Conservation (phyloP, 441 rosid genomes). For the Gossypium gossypioides region DNA sequence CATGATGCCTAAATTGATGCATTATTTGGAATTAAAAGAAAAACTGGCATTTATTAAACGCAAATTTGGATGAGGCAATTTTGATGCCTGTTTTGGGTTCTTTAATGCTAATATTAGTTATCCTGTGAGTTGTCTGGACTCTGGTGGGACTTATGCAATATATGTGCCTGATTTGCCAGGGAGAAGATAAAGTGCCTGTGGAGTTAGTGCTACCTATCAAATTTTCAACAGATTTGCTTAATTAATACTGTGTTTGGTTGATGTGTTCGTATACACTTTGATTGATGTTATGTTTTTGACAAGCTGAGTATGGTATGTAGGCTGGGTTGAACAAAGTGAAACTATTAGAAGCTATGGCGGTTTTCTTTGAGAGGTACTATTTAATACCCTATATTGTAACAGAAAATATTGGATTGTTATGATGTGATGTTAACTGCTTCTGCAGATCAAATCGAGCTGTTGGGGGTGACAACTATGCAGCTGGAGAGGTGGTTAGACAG, state of each 20-base stretch:
- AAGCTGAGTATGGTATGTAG: slow-evolving; percentile 33
- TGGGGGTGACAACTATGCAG: slow-evolving; percentile 47
- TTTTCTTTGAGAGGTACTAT: slow-evolving; percentile 78
- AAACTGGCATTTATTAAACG: neutral
- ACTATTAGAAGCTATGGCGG: slow-evolving; percentile 76
- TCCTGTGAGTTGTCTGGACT: neutral
- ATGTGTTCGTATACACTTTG: neutral
- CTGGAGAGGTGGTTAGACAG: slow-evolving; percentile 59
- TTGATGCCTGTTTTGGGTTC: slow-evolving; percentile 1
- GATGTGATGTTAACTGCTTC: slow-evolving; percentile 13
- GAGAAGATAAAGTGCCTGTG: neutral
- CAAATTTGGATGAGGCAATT: neutral
- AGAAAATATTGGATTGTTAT: slow-evolving; percentile 1
- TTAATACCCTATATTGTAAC: slow-evolving; percentile 2
- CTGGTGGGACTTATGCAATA: neutral
- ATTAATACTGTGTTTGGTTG: neutral
- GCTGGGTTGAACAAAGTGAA: slow-evolving; percentile 68
- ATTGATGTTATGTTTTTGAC: slow-evolving; percentile 12
- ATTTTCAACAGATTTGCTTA: slow-evolving; percentile 5
- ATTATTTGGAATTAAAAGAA: neutral
- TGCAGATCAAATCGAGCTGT: slow-evolving; percentile 50
- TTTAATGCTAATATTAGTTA: neutral
- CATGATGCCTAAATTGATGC: neutral
- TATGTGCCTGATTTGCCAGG: neutral
- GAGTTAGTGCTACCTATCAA: neutral